Conservation (phyloP, 2,329 filamentous ascomycete genomes). For the Teratosphaeriaceae sp. region DNA sequence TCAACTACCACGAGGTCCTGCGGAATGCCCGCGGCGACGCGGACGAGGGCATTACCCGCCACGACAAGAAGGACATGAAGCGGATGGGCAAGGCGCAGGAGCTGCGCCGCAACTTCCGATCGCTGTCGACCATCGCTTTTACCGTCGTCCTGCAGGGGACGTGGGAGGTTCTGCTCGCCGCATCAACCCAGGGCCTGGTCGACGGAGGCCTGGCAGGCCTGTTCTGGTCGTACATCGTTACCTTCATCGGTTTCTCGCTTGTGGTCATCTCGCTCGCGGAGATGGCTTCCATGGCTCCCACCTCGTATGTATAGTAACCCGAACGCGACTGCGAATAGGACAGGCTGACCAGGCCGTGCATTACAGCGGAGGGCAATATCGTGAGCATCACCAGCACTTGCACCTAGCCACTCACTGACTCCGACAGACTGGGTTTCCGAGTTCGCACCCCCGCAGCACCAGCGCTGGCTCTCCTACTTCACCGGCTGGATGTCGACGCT, state of each 20-base stretch:
- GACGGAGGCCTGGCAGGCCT: not conserved
- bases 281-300: slow-evolving; percentile 5
- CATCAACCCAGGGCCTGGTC: slow-evolving; percentile 4
- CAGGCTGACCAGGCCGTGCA: too few relatives aligned
- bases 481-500: slow-evolving; percentile 21
- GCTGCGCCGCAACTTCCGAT: slow-evolving; percentile 43
- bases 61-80: slow-evolving; percentile 38
- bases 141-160: slow-evolving; percentile 44
- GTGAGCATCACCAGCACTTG: too few relatives aligned
- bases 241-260: not conserved
- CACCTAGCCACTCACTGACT: too few relatives aligned
- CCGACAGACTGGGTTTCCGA: slow-evolving; percentile 23
- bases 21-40: slow-evolving; percentile 8
- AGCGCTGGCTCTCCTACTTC: slow-evolving; percentile 20
- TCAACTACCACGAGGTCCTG: slow-evolving; percentile 16
- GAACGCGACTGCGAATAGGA: too few relatives aligned
- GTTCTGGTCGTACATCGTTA: not conserved
- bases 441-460: slow-evolving; percentile 19
- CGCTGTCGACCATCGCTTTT: slow-evolving; percentile 44
- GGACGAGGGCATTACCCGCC: slow-evolving; percentile 11
- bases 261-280: not conserved
- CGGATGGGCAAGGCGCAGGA: slow-evolving; percentile 45
- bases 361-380: slow-evolving; percentile 1
- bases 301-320: too few relatives aligned
- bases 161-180: slow-evolving; percentile 43